Percentiles rank a stretch among this genome's conserved stretches.
Conservation (phyloP, 2,329 filamentous ascomycete genomes). For the Aspergillus neotritici region DNA sequence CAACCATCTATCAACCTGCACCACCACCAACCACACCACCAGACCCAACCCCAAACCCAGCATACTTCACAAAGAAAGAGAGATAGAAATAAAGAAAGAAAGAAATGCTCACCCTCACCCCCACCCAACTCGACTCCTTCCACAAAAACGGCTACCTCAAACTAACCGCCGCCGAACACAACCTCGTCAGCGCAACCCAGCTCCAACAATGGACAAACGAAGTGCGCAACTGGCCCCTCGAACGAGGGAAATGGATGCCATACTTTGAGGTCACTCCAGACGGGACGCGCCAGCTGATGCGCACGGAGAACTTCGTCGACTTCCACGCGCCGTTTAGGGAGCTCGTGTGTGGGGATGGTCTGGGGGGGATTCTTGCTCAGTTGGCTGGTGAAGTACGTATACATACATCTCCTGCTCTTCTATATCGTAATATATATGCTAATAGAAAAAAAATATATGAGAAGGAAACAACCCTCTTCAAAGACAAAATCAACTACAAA, state of each 20-base stretch:
- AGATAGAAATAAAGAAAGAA: neutral
- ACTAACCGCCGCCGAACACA: slow-evolving; percentile 20
- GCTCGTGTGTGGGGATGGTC: slow-evolving; percentile 22
- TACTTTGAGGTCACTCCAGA: slow-evolving; percentile 30
- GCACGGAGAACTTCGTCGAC: slow-evolving; percentile 32
- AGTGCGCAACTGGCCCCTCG: slow-evolving; percentile 23
- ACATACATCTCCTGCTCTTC: too few relatives aligned
- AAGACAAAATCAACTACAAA: slow-evolving; percentile 37
- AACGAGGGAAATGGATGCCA: slow-evolving; percentile 31
- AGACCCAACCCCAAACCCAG: too few relatives aligned
- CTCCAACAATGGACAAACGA: slow-evolving; percentile 24
- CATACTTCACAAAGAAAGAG: neutral
- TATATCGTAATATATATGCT: neutral
- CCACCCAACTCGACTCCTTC: slow-evolving; percentile 19
- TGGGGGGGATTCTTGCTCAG: slow-evolving; percentile 19
- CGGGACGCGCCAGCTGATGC: slow-evolving; percentile 28
- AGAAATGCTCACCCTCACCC: slow-evolving; percentile 13
- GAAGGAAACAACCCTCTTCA: slow-evolving; percentile 29
- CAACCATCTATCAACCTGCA: too few relatives aligned
- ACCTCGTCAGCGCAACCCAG: slow-evolving; percentile 20
- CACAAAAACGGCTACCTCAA: slow-evolving; percentile 24
- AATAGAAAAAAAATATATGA: slow-evolving; percentile 3
- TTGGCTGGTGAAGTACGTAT: too few relatives aligned
- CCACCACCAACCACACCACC: too few relatives aligned
- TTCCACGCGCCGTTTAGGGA: slow-evolving; percentile 23